Percentiles rank a stretch among this genome's conserved stretches.
phyloP scores from a whole-genome alignment of 2,329 filamentous ascomycete genomes.

The Colletotrichum destructivum region DNA sequence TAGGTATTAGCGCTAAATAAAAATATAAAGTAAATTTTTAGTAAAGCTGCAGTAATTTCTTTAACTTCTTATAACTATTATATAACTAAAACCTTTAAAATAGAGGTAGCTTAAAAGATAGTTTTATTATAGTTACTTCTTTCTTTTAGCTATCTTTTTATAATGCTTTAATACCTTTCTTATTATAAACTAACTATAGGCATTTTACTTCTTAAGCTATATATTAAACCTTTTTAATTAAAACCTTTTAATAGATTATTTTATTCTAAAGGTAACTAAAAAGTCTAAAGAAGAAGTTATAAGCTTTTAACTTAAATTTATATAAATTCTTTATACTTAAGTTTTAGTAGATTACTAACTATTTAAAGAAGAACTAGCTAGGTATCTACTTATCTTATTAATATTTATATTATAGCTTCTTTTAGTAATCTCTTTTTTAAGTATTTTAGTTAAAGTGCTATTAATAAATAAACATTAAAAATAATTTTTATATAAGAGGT shows the following conservation, averaged over 20 bases:
- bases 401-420: too few species aligned
- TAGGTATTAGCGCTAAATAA: too few species aligned
- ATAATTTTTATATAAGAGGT: background rate
- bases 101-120: too few species aligned
- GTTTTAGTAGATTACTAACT: background rate
- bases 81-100: too few species aligned
- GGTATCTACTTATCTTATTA: background rate
- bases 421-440: background rate
- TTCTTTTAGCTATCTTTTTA: background rate
- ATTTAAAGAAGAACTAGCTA: background rate
- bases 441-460: background rate
- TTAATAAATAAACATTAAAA: background rate
- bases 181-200: background rate
- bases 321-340: background rate
- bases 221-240: too few species aligned
- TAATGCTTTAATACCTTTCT: background rate
- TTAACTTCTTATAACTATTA: too few species aligned
- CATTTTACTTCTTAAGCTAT: too few species aligned
- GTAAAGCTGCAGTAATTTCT: too few species aligned
- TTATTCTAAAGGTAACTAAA: background rate
- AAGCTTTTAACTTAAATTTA: background rate
- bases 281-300: background rate
- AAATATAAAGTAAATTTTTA: too few species aligned
- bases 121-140: too few species aligned
- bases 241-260: background rate